Evolutionary conservation across 257 asterid species (phyloP), one percentile per base, ranked within the genome.

Genomic region (Cinchona pubescens): DNA sequence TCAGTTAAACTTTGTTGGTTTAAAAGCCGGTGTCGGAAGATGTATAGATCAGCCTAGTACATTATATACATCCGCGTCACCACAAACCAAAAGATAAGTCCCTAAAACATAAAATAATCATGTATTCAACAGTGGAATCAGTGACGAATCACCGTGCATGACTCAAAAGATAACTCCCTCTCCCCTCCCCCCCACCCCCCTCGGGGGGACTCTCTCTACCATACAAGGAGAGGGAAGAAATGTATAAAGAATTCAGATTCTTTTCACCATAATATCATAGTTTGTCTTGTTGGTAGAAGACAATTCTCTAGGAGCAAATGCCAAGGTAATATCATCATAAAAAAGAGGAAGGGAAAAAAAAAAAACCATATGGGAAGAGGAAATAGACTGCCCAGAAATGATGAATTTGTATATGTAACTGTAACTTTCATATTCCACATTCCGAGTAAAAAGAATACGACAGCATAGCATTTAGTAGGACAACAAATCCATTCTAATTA

Each of bases 1-100:
- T 79, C 56, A 66, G 72, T 65, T 59, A 37, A 70, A 70, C 72
- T 51, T 74, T 45, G 40, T 53, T 71, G 78, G 68, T 49, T 43
- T 55, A 5, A 45, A 71, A 37, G 77, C 73, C 59, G 34, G 38
- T 46, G 34, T 37, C 18, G 7, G 15, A 29, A 19, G 3, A 45
- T n/a, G n/a, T n/a, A n/a, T n/a, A n/a, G n/a, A 8, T 25, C 13
- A 10, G 34, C 45, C 6, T 16, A 16, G 43, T 63, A 10, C 45
- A 4, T 63, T 16, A 21, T 55, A 13, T 38, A 53, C 10, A 58
- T 32, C 43, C 75, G 30, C 0, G 19, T 49, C 65, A 40, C n/a
- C 9, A 7, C 1, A 34, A 25, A 62, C 42, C 55, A 16, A 29
- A 23, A 75, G 14, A 25, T 0, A 35, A 35, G 51, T 19, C 51